phyloP scores from a whole-genome alignment of 371 early-diverging fungal species.

The Capillidium heterosporum region DNA sequence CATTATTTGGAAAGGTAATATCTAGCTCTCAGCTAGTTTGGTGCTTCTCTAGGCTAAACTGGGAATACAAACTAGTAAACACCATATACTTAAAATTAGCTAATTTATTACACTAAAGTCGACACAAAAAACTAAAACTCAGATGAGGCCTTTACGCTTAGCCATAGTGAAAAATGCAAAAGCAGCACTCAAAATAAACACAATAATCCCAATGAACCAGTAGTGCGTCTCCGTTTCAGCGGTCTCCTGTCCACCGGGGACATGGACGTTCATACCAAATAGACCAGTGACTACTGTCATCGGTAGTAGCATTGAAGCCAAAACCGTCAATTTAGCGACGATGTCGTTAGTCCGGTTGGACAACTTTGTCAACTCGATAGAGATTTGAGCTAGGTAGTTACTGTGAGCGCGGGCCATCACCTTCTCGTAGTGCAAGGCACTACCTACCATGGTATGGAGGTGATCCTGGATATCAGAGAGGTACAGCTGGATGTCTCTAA shows the following conservation, averaged over 20 bases:
- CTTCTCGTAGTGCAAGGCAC: conserved; percentile 73
- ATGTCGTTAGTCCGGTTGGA: conserved; percentile 84
- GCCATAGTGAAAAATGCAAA: neutral
- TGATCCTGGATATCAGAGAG: conserved; percentile 93
- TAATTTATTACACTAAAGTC: no score
- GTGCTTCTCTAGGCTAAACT: no score
- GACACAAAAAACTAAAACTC: no score
- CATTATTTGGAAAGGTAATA: no score
- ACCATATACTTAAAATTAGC: no score
- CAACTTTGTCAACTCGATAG: conserved; percentile 86
- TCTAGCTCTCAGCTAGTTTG: no score
- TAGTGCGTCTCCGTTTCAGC: conserved; percentile 19
- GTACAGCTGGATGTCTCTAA: conserved; percentile 37
- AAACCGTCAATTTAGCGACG: conserved; percentile 73
- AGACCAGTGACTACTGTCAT: conserved; percentile 73
- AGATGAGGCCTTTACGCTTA: neutral
- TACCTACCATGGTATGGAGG: conserved; percentile 85
- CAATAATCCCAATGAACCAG: conserved; percentile 36
- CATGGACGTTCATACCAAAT: conserved; percentile 67
- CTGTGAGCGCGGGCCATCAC: conserved; percentile 78
- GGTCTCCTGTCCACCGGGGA: conserved; percentile 45
- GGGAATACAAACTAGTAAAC: no score
- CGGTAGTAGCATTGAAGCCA: conserved; percentile 81
- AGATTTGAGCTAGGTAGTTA: conserved; percentile 90
- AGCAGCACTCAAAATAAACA: neutral